A percentile compares a stretch with the other conserved stretches of the same genome.
Evolutionary conservation across 2,329 filamentous ascomycete genomes (phyloP).

Genomic region (Rhynchosporium secalis): DNA sequence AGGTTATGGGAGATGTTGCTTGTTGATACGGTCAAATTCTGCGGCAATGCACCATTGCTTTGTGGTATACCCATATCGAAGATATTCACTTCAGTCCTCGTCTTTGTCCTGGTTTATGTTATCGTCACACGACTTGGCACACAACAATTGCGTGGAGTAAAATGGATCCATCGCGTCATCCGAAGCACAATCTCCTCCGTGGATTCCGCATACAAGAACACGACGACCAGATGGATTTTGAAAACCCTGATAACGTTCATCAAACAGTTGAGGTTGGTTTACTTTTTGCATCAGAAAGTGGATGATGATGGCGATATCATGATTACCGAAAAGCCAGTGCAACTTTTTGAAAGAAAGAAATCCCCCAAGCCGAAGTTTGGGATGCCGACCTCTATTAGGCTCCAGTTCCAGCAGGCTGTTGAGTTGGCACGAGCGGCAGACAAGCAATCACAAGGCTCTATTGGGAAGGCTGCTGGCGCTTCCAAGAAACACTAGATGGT

Average conservation of each 20-base stretch:
- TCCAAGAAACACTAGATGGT: background rate
- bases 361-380: background rate
- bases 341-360: background rate
- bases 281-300: background rate
- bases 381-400: slow-evolving; percentile 6
- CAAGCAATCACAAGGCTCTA: background rate
- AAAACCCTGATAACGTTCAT: background rate
- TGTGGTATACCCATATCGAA: background rate
- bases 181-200: background rate
- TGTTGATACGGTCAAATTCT: background rate
- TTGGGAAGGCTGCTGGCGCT: background rate
- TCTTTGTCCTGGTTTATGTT: background rate
- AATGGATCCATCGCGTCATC: background rate
- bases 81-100: background rate
- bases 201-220: background rate
- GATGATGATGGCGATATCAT: slow-evolving; percentile 8
- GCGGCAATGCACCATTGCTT: background rate
- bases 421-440: background rate
- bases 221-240: too few relatives aligned
- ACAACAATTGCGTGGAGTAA: too few relatives aligned
- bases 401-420: background rate
- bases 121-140: background rate
- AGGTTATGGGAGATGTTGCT: slow-evolving; percentile 1
- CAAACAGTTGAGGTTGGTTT: background rate
- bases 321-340: background rate